These are phyloP conservation scores for Syzygium malaccense DNA, from an alignment of 441 rosid species.

Conservation along the genomic window DNA sequence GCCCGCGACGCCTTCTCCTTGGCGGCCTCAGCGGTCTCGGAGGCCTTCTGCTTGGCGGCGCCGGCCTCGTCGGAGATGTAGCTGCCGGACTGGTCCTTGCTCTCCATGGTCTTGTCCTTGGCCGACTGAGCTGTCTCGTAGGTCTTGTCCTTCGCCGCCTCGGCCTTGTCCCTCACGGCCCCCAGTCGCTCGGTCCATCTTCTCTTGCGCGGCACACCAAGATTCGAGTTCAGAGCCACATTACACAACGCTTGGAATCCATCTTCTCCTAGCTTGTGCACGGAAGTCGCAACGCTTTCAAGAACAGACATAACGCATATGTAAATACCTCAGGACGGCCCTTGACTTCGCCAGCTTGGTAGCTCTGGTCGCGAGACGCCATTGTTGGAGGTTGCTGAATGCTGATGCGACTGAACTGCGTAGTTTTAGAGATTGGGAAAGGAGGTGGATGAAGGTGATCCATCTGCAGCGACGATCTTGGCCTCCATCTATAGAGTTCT, in stretches of 20 bases:
- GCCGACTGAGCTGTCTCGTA: slow-evolving; percentile 5
- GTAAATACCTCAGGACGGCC: slow-evolving; percentile 32
- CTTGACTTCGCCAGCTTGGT: slow-evolving; percentile 31
- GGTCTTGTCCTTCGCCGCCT: slow-evolving; percentile 7
- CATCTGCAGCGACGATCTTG: neutral
- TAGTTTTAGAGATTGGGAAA: neutral
- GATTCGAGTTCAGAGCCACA: neutral
- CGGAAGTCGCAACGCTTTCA: neutral
- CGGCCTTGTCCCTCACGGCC: neutral
- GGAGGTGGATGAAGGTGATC: neutral
- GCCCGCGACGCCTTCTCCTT: neutral
- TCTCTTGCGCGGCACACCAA: slow-evolving; percentile 16
- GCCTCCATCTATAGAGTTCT: neutral
- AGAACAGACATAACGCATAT: no score
- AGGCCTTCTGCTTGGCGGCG: slow-evolving; percentile 18
- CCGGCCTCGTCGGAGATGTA: neutral
- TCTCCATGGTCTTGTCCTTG: slow-evolving; percentile 21
- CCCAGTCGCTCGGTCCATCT: slow-evolving; percentile 14
- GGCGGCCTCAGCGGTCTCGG: slow-evolving; percentile 12
- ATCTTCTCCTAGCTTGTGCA: neutral
- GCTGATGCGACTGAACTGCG: neutral
- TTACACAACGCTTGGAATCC: neutral
- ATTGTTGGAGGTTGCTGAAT: slow-evolving; percentile 5
- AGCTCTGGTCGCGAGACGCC: slow-evolving; percentile 34
- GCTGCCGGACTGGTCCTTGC: slow-evolving; percentile 15